These are phyloP conservation scores for Basipetospora chlamydospora DNA, from an alignment of 2,329 filamentous ascomycete species.

Conservation along the genomic window DNA sequence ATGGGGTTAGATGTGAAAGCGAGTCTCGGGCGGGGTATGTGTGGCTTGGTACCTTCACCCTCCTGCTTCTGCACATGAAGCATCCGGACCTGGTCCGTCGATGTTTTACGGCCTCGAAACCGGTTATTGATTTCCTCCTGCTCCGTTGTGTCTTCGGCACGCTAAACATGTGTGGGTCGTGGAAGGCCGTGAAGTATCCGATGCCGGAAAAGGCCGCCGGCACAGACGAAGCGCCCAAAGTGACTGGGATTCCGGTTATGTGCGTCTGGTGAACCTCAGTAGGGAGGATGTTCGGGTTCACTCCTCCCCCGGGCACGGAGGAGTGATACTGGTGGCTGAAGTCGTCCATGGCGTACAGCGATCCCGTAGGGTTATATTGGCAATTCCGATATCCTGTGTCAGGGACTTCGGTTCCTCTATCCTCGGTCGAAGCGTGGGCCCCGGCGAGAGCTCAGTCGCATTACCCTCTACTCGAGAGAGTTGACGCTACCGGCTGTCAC, in stretches of 20 bases:
- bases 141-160: slow-evolving; percentile 31
- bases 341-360: slow-evolving; percentile 30
- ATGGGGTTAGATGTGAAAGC: not conserved
- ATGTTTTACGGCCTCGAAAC: slow-evolving; percentile 70
- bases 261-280: slow-evolving; percentile 25
- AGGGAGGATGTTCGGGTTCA: slow-evolving; percentile 21
- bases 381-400: too few species aligned
- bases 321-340: slow-evolving; percentile 42
- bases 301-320: slow-evolving; percentile 31
- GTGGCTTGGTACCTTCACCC: slow-evolving; percentile 75
- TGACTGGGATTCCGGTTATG: slow-evolving; percentile 17
- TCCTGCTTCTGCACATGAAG: slow-evolving; percentile 74
- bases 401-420: too few species aligned
- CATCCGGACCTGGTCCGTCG: slow-evolving; percentile 87
- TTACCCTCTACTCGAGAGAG: too few species aligned
- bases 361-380: too few species aligned
- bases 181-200: slow-evolving; percentile 34
- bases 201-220: slow-evolving; percentile 29
- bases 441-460: too few species aligned
- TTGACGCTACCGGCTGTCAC: too few species aligned
- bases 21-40: too few species aligned
- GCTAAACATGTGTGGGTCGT: slow-evolving; percentile 33
- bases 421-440: too few species aligned
- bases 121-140: slow-evolving; percentile 35
- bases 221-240: slow-evolving; percentile 18